Base-by-base conservation (phyloP, 2,329 filamentous ascomycete genomes). In the Rhinocladiella mackenziei region DNA sequence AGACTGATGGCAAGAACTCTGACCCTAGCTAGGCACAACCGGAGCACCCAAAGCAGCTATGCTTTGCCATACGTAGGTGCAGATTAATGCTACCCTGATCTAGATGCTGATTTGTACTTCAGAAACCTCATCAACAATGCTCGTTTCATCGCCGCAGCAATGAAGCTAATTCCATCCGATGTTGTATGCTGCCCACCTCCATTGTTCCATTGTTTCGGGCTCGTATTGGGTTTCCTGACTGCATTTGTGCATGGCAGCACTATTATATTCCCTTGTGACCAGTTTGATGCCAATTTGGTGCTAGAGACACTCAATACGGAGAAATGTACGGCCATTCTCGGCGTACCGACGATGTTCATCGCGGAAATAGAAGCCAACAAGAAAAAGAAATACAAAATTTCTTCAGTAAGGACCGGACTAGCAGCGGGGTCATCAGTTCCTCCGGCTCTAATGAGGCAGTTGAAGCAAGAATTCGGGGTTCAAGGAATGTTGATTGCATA, bases 401-500 rank as follows among this genome's bases (percentile, higher is more conserved):
- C 22, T 3, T 36, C 40, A 3, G 71, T 97, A 2, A 74, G 81
- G 31, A 96, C 89, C 11, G 92, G 91, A 17, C 94, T 97, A 55
- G 88, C 84, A 8, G 88, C 89, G 0, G 92, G 91, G 1, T 85
- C 80, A 44, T 84, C 81, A 14, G 83, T 96, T 1, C 89, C 91
- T 0, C 78, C 83, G 11, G 14, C 39, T 2, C 22, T 54, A 15
- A 45, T 94, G 86, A 73, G 75, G 15, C 78, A 77, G 47, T 68
- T 97, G 4, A 84, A 89, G 61, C 73, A 73, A 13, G 74, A 71
- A 2, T 71, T 97, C 6, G 91, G 92, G 30, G 70, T 97, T 11
- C 77, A 74, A 0, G 84, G 94, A 43, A 68, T 96, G n/a, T 89
- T 89, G 0, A 96, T 95, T 53, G 94, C 89, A 70, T 96, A 96